phyloP scores from a whole-genome alignment of 768 basidiomycete species.

The Nidularia pulvinata region DNA sequence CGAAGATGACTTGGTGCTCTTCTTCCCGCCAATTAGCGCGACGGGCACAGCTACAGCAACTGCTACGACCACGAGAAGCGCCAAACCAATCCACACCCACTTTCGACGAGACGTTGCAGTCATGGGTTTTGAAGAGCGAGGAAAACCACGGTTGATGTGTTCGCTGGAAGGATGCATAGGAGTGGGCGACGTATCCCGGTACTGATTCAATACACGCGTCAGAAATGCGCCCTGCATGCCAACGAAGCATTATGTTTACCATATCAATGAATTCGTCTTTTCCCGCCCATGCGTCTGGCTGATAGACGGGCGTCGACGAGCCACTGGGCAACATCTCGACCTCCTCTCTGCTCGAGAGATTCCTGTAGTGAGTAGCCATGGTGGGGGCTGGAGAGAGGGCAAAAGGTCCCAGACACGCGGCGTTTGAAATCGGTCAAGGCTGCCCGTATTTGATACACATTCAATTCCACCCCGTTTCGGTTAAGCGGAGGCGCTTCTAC shows the following conservation, averaged over 20 bases:
- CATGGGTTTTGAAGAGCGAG: neutral
- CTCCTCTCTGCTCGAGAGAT: constrained; percentile 8
- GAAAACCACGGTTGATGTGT: neutral
- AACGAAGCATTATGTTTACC: constrained; percentile 2
- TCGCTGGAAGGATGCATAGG: neutral
- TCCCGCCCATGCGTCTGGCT: constrained; percentile 4
- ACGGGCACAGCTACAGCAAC: constrained; percentile 40
- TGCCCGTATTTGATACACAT: no score
- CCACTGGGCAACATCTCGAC: constrained; percentile 7
- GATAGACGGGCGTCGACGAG: neutral
- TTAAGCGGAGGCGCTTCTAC: no score
- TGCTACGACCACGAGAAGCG: constrained; percentile 28
- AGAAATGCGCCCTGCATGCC: no score
- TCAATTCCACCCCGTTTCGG: no score
- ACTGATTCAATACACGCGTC: neutral
- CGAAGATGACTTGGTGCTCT: constrained; percentile 5
- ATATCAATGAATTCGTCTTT: constrained; percentile 13
- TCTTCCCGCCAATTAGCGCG: constrained; percentile 18
- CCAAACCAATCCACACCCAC: constrained; percentile 18
- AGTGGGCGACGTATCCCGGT: constrained; percentile 6
- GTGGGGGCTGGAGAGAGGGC: neutral
- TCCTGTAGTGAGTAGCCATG: constrained; percentile 8
- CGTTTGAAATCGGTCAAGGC: no score
- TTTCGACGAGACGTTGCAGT: constrained; percentile 6
- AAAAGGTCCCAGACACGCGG: neutral